Evolutionary conservation across 2,329 filamentous ascomycete species (phyloP), one percentile per base, ranked within the genome.

Genomic region (Epichloe amarillans): DNA sequence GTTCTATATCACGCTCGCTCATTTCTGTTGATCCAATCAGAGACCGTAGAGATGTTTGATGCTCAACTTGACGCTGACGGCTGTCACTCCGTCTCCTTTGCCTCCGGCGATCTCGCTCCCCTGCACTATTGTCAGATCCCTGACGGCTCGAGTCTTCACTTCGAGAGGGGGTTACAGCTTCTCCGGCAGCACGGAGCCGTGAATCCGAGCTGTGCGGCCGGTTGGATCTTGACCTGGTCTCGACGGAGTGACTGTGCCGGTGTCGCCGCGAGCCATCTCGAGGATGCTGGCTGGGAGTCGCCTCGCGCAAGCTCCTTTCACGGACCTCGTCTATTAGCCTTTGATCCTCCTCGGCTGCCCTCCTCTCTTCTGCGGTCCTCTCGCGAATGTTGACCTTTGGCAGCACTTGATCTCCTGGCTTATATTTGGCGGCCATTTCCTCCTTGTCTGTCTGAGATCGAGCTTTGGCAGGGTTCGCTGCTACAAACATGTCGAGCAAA

Each of bases 1-100:
- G 81, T 63, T 95, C 86, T 59, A 95, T 83, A 57, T 91, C 85
- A 19, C 81, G 77, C 44, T 84, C 81, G 58, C 86, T 86, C 52
- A 87, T 75, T 55, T 90, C 85, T 0, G 85, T 86, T 4, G 83
- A 79, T 61, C 87, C 90, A 53, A 97, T 82, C 53, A 97, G 69
- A 10, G 87, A 95, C 49, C 90, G 75, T 56, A 97, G 71, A 52
- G 89, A 95, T 0, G 88, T 84, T 69, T 97, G 91, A 62, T 96
- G 91, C 62, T 93, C 88, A 46, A 96, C 75, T 49, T 82, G 83
- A 47, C 85, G 66, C 50, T 71, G 71, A 26, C 69, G 67, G 36
- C 71, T 74, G 50, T 72, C 72, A 56, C 74, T 74, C 40, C 66
- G 68, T 50, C 69, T 63, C 56, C 56, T 66, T 56, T 55, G 67